Percentiles rank a stretch among this genome's conserved stretches.
Evolutionary conservation across 768 basidiomycete genomes (phyloP).

Genomic region (Collybia mongolica): DNA sequence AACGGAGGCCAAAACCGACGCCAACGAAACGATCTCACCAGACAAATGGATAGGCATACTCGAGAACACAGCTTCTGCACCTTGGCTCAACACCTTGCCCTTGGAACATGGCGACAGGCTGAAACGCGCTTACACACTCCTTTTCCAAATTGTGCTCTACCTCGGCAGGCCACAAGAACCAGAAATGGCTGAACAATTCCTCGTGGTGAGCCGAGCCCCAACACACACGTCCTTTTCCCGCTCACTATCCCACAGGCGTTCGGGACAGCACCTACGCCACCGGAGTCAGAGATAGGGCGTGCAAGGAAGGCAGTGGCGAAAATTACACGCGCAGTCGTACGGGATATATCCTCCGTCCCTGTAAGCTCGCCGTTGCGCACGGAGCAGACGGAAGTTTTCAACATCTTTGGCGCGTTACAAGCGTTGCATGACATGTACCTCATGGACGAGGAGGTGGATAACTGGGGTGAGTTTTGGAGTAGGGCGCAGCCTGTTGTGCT

Average conservation of each 20-base stretch:
- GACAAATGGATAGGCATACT: conserved; percentile 20
- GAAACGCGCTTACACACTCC: conserved; percentile 18
- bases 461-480: conserved; percentile 22
- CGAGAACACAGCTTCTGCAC: conserved; percentile 19
- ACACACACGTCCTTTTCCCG: neutral
- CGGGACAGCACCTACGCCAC: conserved; percentile 16
- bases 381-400: conserved; percentile 19
- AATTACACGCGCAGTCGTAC: conserved; percentile 18
- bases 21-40: neutral
- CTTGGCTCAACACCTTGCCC: conserved; percentile 18
- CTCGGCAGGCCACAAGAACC: conserved; percentile 16
- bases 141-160: conserved; percentile 25
- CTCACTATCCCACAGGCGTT: conserved; percentile 17
- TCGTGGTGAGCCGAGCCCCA: conserved; percentile 13
- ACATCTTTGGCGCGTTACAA: conserved; percentile 20
- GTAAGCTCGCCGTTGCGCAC: conserved; percentile 13
- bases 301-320: conserved; percentile 18
- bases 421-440: conserved; percentile 21
- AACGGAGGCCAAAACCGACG: too few species aligned
- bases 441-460: conserved; percentile 8
- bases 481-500: conserved; percentile 22
- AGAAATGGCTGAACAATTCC: conserved; percentile 16
- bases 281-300: conserved; percentile 24
- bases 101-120: conserved; percentile 15
- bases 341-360: conserved; percentile 19